Base-by-base conservation (phyloP, 331 rosid species). In the Erythrophleum ivorense region DNA sequence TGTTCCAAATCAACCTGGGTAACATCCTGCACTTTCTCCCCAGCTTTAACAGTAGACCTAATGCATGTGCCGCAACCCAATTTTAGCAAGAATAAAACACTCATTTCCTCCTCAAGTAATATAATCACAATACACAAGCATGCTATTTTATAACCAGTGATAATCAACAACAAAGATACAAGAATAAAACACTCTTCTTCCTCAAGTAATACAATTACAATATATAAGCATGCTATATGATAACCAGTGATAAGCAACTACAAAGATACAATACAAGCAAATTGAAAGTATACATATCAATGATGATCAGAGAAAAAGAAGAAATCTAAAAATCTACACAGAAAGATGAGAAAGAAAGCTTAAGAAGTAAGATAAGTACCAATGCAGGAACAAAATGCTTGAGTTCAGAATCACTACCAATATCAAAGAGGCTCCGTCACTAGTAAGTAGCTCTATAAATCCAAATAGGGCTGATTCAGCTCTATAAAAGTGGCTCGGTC, bases 1-100 rank as follows among this genome's bases (percentile, higher is more conserved):
- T 92, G 97, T 53, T 91, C 97, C 87, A 96, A 82, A 87, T 94
- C 98, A 71, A 80, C 85, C 87, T 88, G 89, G 2, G 94, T 86
- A 80, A 96, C 94, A 76, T 85, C 85, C 78, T 80, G 89, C 85
- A 79, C 91, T 82, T 73, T 84, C 85, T 80, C 90, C 52, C 31
- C 90, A 18, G 84, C 89, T 80, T 48, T 74, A 82, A 64, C 78
- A 64, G 85, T 62, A 36, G 73, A 71, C 85, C 92, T 86, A 88
- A 74, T 45, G 69, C 38, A 84, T 34, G 68, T 75, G 53, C 65
- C 80, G 69, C 53, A 58, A 53, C 77, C 75, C 79, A 84, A 79
- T 84, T 50, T 76, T 78, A 82, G 77, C 58, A 38, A 58, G 80
- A 85, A 67, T 77, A 71, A 80, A 71, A 76, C 13, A 21, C 57